Percentiles rank a stretch among this genome's conserved stretches.
Evolutionary conservation across 805 yeast genomes (phyloP).

Genomic region (Blastobotrys peoriensis): DNA sequence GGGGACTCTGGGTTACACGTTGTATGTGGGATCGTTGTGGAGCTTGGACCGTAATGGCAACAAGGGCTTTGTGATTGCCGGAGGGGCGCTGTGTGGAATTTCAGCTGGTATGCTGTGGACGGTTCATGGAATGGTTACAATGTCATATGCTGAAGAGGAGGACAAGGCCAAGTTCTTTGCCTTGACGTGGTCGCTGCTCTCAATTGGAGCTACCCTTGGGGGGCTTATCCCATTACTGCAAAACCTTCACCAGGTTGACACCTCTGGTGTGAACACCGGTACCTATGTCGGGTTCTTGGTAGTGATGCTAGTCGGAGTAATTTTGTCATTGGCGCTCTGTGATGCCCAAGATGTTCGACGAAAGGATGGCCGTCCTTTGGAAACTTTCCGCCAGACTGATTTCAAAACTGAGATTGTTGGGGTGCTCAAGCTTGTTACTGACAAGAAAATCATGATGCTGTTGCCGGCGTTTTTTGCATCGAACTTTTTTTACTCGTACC

Average conservation of each 20-base stretch:
- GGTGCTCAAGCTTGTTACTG: conserved; percentile 33
- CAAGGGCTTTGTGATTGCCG: conserved; percentile 44
- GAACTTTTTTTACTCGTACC: conserved; percentile 55
- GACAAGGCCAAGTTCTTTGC: conserved; percentile 46
- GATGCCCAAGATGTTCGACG: conserved; percentile 34
- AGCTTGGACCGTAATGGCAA: conserved; percentile 40
- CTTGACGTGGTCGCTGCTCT: conserved; percentile 51
- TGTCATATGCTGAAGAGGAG: conserved; percentile 47
- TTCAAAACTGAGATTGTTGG: conserved; percentile 33
- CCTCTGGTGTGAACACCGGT: conserved; percentile 32
- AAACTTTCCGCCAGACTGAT: conserved; percentile 29
- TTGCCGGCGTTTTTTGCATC: conserved; percentile 54
- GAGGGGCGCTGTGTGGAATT: conserved; percentile 49
- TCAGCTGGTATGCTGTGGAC: conserved; percentile 51
- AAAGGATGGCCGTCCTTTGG: conserved; percentile 43
- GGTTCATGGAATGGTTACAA: conserved; percentile 47
- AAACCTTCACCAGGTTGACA: conserved; percentile 33
- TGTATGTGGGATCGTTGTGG: conserved; percentile 45
- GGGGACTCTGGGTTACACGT: conserved; percentile 47
- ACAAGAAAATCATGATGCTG: conserved; percentile 39
- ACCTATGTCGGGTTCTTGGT: conserved; percentile 48
- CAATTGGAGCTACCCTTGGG: conserved; percentile 54
- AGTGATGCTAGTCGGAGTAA: conserved; percentile 42
- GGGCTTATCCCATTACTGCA: conserved; percentile 46
- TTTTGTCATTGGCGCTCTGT: conserved; percentile 33